Percentiles rank a stretch among this genome's conserved stretches.
phyloP scores from a whole-genome alignment of 2,329 filamentous ascomycete genomes.

The Penicillium sp. region DNA sequence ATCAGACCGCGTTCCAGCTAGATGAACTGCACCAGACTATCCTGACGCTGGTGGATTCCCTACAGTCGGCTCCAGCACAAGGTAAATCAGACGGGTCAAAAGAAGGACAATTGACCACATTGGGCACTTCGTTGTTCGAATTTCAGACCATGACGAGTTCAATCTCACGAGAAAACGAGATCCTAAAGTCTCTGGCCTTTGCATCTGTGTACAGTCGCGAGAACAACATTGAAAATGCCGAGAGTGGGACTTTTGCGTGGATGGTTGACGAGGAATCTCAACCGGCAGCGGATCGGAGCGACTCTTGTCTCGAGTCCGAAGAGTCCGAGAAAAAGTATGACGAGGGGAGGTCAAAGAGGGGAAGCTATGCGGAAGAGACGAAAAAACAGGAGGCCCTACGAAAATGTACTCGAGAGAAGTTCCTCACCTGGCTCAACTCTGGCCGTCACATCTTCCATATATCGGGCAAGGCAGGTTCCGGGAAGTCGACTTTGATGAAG shows the following conservation, averaged over 20 bases:
- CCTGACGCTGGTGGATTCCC: not conserved
- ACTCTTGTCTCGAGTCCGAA: too few species aligned
- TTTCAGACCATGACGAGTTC: too few species aligned
- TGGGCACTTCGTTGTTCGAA: too few species aligned
- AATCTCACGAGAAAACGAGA: too few species aligned
- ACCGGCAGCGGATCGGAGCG: too few species aligned
- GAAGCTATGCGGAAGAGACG: not conserved
- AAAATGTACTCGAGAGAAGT: slow-evolving; percentile 10
- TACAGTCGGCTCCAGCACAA: too few species aligned
- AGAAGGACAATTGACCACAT: not conserved
- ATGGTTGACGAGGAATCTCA: too few species aligned
- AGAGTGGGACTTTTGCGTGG: too few species aligned
- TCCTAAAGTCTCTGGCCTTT: too few species aligned
- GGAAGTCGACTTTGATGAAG: slow-evolving; percentile 53
- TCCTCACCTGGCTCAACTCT: slow-evolving; percentile 27
- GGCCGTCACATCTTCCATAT: slow-evolving; percentile 37
- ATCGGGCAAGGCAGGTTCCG: slow-evolving; percentile 48
- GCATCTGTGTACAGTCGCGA: too few species aligned
- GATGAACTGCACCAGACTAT: not conserved
- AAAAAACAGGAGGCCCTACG: not conserved
- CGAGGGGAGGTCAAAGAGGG: not conserved
- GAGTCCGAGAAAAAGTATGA: too few species aligned
- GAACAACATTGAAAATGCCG: too few species aligned
- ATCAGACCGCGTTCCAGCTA: not conserved
- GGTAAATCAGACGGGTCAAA: not conserved